Percentiles rank a stretch among this genome's conserved stretches.
Evolutionary conservation across 768 basidiomycete genomes (phyloP).

Genomic region (Podaxis rugospora): DNA sequence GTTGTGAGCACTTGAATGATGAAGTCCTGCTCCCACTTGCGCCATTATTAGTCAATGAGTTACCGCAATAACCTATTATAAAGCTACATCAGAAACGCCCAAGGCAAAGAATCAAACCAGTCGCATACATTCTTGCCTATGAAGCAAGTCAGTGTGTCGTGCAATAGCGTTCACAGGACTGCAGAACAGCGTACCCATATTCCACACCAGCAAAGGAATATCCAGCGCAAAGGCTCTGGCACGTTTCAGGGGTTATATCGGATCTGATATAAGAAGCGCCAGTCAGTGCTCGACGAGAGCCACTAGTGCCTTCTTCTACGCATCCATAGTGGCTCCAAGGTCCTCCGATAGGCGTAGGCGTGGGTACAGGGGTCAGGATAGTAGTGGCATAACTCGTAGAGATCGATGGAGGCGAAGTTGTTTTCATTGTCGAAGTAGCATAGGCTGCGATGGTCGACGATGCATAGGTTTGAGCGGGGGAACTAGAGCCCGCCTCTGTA

Average conservation of each 20-base stretch:
- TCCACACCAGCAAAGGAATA: slow-evolving; percentile 24
- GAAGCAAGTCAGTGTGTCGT: background rate
- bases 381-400: background rate
- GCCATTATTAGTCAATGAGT: slow-evolving; percentile 20
- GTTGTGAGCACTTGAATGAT: slow-evolving; percentile 14
- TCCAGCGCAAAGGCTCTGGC: slow-evolving; percentile 20
- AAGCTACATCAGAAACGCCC: background rate
- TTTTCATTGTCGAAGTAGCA: background rate
- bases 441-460: background rate
- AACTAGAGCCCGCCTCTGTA: slow-evolving; percentile 8
- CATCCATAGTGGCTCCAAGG: slow-evolving; percentile 24
- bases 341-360: background rate
- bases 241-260: slow-evolving; percentile 22
- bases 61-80: slow-evolving; percentile 22
- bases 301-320: slow-evolving; percentile 24
- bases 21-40: slow-evolving; percentile 17
- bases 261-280: slow-evolving; percentile 16
- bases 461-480: background rate
- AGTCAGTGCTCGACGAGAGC: slow-evolving; percentile 22
- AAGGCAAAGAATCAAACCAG: background rate
- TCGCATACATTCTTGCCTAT: slow-evolving; percentile 10
- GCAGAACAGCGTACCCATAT: slow-evolving; percentile 11
- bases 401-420: background rate
- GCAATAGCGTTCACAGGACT: background rate
- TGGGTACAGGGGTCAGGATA: background rate